A percentile compares a stretch with the other conserved stretches of the same genome.
Conservation (phyloP, 2,329 filamentous ascomycete genomes). For the Colletotrichum gigasporum region DNA sequence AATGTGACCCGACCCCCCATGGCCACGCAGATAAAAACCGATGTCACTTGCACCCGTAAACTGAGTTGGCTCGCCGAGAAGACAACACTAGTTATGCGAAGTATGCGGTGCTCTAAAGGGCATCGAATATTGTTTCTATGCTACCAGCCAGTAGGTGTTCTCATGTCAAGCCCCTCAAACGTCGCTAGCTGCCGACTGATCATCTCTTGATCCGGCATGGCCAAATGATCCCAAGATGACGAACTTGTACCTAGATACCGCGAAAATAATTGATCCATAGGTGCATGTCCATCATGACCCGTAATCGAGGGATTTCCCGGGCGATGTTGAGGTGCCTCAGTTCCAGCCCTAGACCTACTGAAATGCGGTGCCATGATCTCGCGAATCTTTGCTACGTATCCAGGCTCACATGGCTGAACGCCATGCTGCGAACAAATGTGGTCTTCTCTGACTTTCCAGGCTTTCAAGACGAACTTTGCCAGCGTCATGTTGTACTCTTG, state of each 20-base stretch:
- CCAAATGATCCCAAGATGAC: constrained; percentile 8
- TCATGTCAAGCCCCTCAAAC: constrained; percentile 13
- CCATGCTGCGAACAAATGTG: constrained; percentile 5
- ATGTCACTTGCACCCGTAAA: too few relatives aligned
- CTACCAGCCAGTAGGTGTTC: constrained; percentile 8
- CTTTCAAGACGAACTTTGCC: constrained; percentile 5
- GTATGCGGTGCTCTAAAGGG: too few relatives aligned
- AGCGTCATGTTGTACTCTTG: constrained; percentile 21
- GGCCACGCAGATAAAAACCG: too few relatives aligned
- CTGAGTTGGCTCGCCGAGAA: too few relatives aligned
- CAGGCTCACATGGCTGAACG: constrained; percentile 2
- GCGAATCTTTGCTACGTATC: constrained; percentile 1
- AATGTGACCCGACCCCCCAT: too few relatives aligned
- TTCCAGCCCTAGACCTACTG: neutral
- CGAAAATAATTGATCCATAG: constrained; percentile 11
- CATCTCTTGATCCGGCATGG: neutral
- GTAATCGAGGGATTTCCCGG: neutral
- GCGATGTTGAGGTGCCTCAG: neutral
- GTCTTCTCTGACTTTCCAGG: constrained; percentile 10
- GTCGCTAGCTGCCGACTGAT: constrained; percentile 1
- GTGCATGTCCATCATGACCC: neutral
- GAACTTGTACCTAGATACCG: neutral
- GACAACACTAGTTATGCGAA: too few relatives aligned
- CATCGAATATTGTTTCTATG: too few relatives aligned
- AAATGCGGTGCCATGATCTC: neutral